Percentiles rank a stretch among this genome's conserved stretches.
These are phyloP conservation scores for Zostera marina DNA, from an alignment of 116 monocot species.

Conservation along the genomic window DNA sequence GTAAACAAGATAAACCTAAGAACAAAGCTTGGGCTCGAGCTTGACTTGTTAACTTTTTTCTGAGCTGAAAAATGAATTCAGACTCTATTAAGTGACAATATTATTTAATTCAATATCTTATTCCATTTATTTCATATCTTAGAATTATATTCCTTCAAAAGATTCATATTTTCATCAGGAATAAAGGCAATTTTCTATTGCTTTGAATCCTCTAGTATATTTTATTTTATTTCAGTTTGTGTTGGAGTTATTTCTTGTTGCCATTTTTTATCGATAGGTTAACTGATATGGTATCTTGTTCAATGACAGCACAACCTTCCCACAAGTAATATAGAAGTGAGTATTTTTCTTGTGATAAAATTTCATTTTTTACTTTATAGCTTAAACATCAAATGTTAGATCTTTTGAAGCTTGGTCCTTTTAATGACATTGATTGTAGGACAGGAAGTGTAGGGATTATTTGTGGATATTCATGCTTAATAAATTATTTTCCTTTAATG, in stretches of 20 bases:
- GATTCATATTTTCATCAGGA: too few species aligned
- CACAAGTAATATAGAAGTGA: constrained; percentile 61
- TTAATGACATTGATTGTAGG: neutral
- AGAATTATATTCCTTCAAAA: too few species aligned
- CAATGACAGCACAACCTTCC: constrained; percentile 52
- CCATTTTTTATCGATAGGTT: constrained; percentile 35
- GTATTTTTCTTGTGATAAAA: constrained; percentile 4
- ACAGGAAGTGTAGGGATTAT: neutral
- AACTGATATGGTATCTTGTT: constrained; percentile 49
- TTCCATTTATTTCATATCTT: too few species aligned
- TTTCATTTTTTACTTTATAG: neutral
- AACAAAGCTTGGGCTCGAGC: too few species aligned
- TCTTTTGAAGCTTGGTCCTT: neutral
- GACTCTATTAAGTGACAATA: too few species aligned
- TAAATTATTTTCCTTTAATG: neutral
- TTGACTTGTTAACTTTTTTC: too few species aligned
- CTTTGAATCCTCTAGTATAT: neutral
- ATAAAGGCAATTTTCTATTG: too few species aligned
- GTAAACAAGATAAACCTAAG: too few species aligned
- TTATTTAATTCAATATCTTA: too few species aligned
- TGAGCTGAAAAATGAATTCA: too few species aligned
- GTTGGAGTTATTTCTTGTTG: constrained; percentile 14
- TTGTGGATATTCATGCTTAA: too few species aligned
- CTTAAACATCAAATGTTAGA: neutral
- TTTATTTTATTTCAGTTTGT: neutral